phyloP scores from a whole-genome alignment of 106 monocot species.

The Dioscorea dumetorum region DNA sequence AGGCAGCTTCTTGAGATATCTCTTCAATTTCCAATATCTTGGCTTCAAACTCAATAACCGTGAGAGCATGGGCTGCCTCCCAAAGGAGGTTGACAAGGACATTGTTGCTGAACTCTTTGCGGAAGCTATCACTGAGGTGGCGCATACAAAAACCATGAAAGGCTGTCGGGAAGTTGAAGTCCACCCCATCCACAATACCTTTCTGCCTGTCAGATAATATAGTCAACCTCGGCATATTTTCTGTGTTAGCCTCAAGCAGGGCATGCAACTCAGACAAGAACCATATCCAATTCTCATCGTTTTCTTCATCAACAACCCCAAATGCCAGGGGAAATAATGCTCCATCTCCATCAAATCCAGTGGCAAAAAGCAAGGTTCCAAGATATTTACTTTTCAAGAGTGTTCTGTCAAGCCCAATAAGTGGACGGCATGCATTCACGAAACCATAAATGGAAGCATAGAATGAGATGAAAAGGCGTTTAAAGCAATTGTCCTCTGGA shows the following conservation, averaged over 20 bases:
- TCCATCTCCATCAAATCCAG: constrained; percentile 96
- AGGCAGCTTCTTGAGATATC: constrained; percentile 81
- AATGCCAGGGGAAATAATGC: constrained; percentile 93
- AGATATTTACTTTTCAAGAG: constrained; percentile 90
- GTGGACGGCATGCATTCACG: constrained; percentile 81
- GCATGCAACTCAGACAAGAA: constrained; percentile 82
- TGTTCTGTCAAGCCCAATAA: constrained; percentile 88
- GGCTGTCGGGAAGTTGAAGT: constrained; percentile 93
- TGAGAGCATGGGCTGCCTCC: constrained; percentile 92
- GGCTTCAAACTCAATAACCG: constrained; percentile 81
- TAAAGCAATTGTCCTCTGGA: constrained; percentile 77
- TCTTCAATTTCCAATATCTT: constrained; percentile 94
- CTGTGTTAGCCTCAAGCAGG: constrained; percentile 80
- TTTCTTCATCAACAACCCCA: constrained; percentile 96
- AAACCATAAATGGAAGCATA: constrained; percentile 94
- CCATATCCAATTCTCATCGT: constrained; percentile 97
- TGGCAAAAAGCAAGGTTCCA: constrained; percentile 87
- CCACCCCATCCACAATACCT: constrained; percentile 89
- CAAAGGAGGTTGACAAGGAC: constrained; percentile 76
- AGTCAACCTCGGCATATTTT: constrained; percentile 95
- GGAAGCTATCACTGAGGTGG: constrained; percentile 81
- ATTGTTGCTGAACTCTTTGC: constrained; percentile 80
- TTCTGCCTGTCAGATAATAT: constrained; percentile 84
- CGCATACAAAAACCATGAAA: constrained; percentile 98
- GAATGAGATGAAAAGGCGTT: constrained; percentile 74